phyloP scores from a whole-genome alignment of 768 basidiomycete species.

The Myochromella boudieri region DNA sequence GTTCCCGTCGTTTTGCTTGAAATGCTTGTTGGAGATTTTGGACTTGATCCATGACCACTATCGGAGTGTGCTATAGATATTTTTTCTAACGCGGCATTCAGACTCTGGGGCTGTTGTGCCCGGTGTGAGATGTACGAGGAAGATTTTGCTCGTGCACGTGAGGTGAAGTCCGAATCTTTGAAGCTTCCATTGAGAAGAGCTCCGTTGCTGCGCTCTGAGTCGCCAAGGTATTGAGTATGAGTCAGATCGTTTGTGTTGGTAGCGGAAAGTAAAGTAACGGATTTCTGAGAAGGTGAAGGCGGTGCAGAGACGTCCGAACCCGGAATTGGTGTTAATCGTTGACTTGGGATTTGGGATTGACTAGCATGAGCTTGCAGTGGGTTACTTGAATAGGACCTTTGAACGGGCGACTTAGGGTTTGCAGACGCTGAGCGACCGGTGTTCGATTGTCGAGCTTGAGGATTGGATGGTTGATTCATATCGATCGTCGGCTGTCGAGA shows the following conservation, averaged over 20 bases:
- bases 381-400: conserved; percentile 30
- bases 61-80: conserved; percentile 48
- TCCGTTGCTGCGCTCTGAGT: no score
- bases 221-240: no score
- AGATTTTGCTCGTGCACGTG: conserved; percentile 53
- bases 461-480: conserved; percentile 22
- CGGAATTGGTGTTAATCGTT: conserved; percentile 63
- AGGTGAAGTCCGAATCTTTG: conserved; percentile 34
- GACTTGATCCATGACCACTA: conserved; percentile 30
- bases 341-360: conserved; percentile 32
- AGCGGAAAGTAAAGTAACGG: conserved; percentile 28
- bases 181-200: conserved; percentile 25
- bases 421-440: conserved; percentile 29
- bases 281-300: conserved; percentile 50
- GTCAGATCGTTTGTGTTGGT: conserved; percentile 33
- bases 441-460: conserved; percentile 27
- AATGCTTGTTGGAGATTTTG: conserved; percentile 23
- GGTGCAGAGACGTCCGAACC: conserved; percentile 66
- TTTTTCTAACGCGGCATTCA: conserved; percentile 71
- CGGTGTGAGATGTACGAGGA: conserved; percentile 55
- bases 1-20: conserved; percentile 22
- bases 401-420: conserved; percentile 20
- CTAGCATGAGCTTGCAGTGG: conserved; percentile 24
- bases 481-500: conserved; percentile 36
- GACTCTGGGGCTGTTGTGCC: conserved; percentile 63